phyloP scores from a whole-genome alignment of 2,329 filamentous ascomycete species.

The Eutypa lata region DNA sequence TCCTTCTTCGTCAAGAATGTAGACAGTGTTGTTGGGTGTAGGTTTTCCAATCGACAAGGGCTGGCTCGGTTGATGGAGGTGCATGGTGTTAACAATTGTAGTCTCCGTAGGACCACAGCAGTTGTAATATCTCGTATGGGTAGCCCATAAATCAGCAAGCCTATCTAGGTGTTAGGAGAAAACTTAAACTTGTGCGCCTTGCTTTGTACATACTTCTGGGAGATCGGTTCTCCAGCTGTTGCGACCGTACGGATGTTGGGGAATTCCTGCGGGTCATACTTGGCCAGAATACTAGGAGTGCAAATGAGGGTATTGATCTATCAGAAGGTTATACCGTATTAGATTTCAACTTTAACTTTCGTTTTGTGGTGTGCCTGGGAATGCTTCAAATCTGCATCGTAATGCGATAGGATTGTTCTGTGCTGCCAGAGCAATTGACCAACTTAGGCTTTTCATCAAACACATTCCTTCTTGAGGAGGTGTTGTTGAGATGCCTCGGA shows the following conservation, averaged over 20 bases:
- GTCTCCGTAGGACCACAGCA: constrained; percentile 60
- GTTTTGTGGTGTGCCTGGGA: background rate
- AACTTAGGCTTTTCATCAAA: background rate
- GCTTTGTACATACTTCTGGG: constrained; percentile 31
- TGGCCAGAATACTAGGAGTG: constrained; percentile 52
- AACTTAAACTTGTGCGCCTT: background rate
- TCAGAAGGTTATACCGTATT: too few relatives aligned
- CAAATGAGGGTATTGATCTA: constrained; percentile 52
- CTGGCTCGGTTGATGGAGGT: constrained; percentile 43
- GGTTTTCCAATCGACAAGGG: constrained; percentile 52
- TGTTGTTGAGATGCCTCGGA: background rate
- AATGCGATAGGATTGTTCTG: too few relatives aligned
- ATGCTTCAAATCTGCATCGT: too few relatives aligned
- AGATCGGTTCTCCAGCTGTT: constrained; percentile 53
- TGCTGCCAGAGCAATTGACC: background rate
- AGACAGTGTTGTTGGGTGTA: constrained; percentile 54
- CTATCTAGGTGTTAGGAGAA: constrained; percentile 18
- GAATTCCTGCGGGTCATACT: constrained; percentile 43
- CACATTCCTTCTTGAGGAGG: background rate
- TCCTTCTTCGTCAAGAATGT: constrained; percentile 47
- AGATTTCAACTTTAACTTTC: background rate
- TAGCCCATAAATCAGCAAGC: constrained; percentile 56
- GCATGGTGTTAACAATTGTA: constrained; percentile 57
- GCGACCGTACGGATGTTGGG: constrained; percentile 51
- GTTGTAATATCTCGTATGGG: constrained; percentile 48